Evolutionary conservation across 768 basidiomycete genomes (phyloP), one percentile per base, ranked within the genome.

Genomic region (Pleurotus ostreatus): DNA sequence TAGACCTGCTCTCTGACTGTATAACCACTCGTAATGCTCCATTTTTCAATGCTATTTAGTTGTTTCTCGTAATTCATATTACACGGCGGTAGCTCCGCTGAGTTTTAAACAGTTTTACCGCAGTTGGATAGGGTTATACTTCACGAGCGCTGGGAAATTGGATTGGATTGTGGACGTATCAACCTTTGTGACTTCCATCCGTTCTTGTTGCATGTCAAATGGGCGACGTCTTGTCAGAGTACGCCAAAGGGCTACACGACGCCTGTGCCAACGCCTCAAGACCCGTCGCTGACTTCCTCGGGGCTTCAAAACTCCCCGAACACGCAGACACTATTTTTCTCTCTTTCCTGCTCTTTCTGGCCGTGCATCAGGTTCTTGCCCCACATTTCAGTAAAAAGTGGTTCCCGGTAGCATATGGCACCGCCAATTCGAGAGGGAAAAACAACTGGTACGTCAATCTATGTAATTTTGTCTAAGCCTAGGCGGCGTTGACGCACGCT

Each of bases 391-490:
- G 79, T 61, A 68, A 63, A 25, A 64, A 67, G 15, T 69, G 79
- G 61, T 84, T 78, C 57, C 80, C 80, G 1, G 61, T 68, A 5
- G 75, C 76, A 23, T 88, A 80, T 68, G 79, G 73, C 20, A 74
- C 69, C 56, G 76, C 81, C 55, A 67, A 71, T 37, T 71, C 66
- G 59, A 70, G 73, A 47, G 78, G 76, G 1, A 74, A 75, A 59
- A 85, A 83, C 62, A 85, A 81, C 58, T 89, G 88, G 87, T 87
- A 53, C 30, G 78, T 70, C 20, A 23, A 2, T 56, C 23, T 44
- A 45, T 45, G 18, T 51, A 47, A 46, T 13, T 26, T 38, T 20
- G 46, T 13, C 23, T 15, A 41, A 13, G 15, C 13, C 46, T 43
- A 60, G 46, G 53, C 43, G 51, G 56, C 23, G 53, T 22, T 54